A percentile compares a stretch with the other conserved stretches of the same genome.
These are phyloP conservation scores for Rhizopogon hawkerae DNA, from an alignment of 1,284 basidiomycete species.

Conservation along the genomic window DNA sequence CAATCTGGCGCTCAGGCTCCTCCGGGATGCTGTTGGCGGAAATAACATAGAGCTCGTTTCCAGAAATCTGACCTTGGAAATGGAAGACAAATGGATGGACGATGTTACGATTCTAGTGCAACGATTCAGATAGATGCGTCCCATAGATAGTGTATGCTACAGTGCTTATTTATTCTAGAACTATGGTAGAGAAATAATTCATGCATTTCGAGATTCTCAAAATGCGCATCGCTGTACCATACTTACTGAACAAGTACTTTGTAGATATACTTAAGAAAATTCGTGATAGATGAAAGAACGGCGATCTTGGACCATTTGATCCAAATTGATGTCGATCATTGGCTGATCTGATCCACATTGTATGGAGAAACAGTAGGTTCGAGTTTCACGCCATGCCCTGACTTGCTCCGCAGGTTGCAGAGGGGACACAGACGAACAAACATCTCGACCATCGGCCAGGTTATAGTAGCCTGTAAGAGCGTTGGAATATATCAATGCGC, in stretches of 20 bases:
- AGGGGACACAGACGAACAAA: slow-evolving; percentile 56
- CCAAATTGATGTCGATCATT: not conserved
- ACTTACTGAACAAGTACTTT: not conserved
- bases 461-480: slow-evolving; percentile 45
- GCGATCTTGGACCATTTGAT: not conserved
- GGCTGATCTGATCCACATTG: not conserved
- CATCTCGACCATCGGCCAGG: slow-evolving; percentile 67
- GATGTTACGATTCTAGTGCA: slow-evolving; percentile 57
- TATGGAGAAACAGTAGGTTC: slow-evolving; percentile 9
- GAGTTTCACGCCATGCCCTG: slow-evolving; percentile 16
- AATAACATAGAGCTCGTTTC: slow-evolving; percentile 42
- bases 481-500: slow-evolving; percentile 9
- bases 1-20: slow-evolving; percentile 44
- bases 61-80: slow-evolving; percentile 54
- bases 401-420: slow-evolving; percentile 37
- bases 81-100: slow-evolving; percentile 59
- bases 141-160: slow-evolving; percentile 1
- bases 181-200: slow-evolving; percentile 1
- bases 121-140: slow-evolving; percentile 21
- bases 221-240: not conserved
- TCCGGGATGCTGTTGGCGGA: slow-evolving; percentile 53
- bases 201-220: slow-evolving; percentile 3
- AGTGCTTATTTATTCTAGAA: slow-evolving; percentile 3
- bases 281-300: not conserved
- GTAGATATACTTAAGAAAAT: not conserved